Base-by-base conservation (phyloP, 176 grass and related monocot species). In the Puya raimondii region DNA sequence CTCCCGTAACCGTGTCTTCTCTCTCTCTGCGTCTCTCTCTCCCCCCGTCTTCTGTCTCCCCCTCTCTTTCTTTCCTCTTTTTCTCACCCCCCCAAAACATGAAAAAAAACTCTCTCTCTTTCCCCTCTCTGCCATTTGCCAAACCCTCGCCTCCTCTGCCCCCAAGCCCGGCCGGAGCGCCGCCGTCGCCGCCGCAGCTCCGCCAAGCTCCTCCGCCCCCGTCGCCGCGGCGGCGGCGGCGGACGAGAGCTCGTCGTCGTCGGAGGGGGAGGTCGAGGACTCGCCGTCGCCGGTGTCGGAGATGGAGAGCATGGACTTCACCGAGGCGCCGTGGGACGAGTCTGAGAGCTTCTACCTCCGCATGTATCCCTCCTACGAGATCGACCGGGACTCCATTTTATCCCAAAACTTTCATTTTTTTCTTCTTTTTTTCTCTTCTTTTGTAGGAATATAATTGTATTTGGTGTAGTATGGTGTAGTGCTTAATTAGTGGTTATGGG, bases 381-480 rank as follows among this genome's bases (percentile, higher is more conserved):
- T 99, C 75, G 95, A 99, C 81, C 94, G 95, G 95, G 95, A 99
- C 69, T 77, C 90, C 23, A 91, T 99, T 75, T 74, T 99, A 42
- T 84, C 95, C 3, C 88, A 73, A 75, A 51, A 23, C 23, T 48
- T 51, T 66, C 73, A 76, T 49, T 15, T 48, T n/a, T n/a, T n/a
- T n/a, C n/a, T n/a, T n/a, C n/a, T 75, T 63, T 76, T 72, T 25
- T 49, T 29, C 11, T 33, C 72, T 12, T 63, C 47, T 64, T 72
- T 79, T 70, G 65, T 64, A 23, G 52, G 47, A 63, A 23, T 79
- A 73, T 80, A 73, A 63, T 80, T 27, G 29, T 53, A 76, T 79
- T 75, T 51, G 16, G 66, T n/a, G 78, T 70, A 73, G 83, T 77
- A 50, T 68, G 76, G 29, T n/a, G 59, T 65, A 6, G 65, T 78